phyloP scores from a whole-genome alignment of 2,329 filamentous ascomycete species.

The Pseudopyrenochaeta lycopersici region DNA sequence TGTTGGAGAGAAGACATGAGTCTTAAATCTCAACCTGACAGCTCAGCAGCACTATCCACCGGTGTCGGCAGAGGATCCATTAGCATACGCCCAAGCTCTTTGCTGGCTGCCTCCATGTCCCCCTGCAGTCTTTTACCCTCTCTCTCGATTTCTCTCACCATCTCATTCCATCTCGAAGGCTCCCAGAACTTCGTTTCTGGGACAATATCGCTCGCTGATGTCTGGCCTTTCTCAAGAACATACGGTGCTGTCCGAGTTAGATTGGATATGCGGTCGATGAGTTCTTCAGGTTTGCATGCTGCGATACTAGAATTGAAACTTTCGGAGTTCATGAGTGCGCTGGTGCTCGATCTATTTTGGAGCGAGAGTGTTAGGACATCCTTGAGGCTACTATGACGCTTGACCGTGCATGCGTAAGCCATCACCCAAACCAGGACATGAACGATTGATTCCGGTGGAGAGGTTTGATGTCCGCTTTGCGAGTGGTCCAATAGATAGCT shows the following conservation, averaged over 20 bases:
- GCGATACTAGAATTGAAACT: background rate
- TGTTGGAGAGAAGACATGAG: background rate
- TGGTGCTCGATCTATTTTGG: background rate
- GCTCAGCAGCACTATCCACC: background rate
- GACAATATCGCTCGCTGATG: background rate
- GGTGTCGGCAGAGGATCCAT: background rate
- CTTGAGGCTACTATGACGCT: background rate
- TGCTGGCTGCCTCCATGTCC: conserved; percentile 4
- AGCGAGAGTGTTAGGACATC: background rate
- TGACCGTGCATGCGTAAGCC: background rate
- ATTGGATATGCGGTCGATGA: conserved; percentile 1
- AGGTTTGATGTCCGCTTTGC: background rate
- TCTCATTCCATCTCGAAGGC: conserved; percentile 1
- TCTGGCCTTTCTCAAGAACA: background rate
- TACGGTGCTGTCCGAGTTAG: conserved; percentile 2
- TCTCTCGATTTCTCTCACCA: background rate
- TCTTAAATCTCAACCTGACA: background rate
- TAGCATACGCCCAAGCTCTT: conserved; percentile 5
- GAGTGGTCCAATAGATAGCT: background rate
- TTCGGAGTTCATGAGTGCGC: background rate
- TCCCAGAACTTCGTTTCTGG: background rate
- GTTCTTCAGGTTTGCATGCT: background rate
- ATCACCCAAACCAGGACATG: background rate
- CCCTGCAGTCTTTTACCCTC: background rate
- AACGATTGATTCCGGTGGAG: background rate